A percentile compares a stretch with the other conserved stretches of the same genome.
These are phyloP conservation scores for Chamaecyparis obtusa DNA, from an alignment of 75 land plant genomes.

Conservation along the genomic window DNA sequence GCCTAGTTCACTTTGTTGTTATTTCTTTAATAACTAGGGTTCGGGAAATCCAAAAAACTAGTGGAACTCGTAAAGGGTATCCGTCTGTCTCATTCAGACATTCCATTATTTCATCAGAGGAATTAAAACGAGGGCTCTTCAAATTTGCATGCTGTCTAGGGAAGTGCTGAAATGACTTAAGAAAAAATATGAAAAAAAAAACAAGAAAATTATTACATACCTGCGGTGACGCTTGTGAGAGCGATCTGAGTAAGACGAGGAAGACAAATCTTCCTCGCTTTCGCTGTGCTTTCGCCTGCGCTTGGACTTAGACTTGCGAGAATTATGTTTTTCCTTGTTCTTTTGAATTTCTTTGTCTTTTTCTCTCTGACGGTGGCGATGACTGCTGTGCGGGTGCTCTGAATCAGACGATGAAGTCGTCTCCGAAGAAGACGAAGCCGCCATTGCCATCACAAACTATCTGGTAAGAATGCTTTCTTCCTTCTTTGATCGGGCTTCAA, in stretches of 20 bases:
- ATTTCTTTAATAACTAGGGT: neutral
- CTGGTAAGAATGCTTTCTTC: neutral
- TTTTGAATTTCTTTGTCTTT: neutral
- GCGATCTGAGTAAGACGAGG: constrained; percentile 8
- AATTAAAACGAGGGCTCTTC: neutral
- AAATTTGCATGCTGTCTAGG: too few species aligned
- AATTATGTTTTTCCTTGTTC: neutral
- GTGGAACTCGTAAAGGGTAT: neutral
- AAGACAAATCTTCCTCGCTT: neutral
- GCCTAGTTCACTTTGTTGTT: neutral
- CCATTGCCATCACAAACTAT: neutral
- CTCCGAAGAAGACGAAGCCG: neutral
- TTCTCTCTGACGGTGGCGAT: neutral
- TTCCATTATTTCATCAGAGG: neutral
- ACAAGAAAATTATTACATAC: neutral
- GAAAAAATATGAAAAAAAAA: neutral
- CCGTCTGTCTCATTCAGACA: neutral
- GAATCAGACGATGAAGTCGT: constrained; percentile 6
- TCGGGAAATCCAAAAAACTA: neutral
- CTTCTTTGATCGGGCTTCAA: neutral
- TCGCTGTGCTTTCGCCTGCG: constrained; percentile 7
- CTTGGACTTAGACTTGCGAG: constrained; percentile 1
- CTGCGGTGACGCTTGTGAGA: constrained; percentile 1
- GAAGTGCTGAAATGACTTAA: too few species aligned
- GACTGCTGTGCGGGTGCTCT: neutral